Evolutionary conservation across 805 yeast species (phyloP).

Genomic region (Priceomyces haplophilus): DNA sequence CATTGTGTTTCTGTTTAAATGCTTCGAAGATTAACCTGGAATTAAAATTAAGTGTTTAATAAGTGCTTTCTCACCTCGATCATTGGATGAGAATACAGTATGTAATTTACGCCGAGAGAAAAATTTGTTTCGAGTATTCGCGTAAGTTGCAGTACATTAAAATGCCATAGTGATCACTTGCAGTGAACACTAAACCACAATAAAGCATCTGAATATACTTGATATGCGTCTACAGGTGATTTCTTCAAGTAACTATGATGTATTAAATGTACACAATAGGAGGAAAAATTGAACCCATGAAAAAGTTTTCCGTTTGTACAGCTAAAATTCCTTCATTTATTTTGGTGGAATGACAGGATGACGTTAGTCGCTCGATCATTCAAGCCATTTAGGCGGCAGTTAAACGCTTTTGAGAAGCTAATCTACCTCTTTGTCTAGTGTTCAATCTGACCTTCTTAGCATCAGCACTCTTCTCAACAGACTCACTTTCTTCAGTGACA

Average conservation of each 20-base stretch:
- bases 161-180: too few species aligned
- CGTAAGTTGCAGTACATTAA: constrained; percentile 1
- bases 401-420: constrained; percentile 83
- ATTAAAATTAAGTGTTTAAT: too few species aligned
- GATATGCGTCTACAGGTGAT: background rate
- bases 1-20: constrained; percentile 13
- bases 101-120: constrained; percentile 5
- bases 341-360: background rate
- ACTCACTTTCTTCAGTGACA: constrained; percentile 92
- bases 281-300: constrained; percentile 10
- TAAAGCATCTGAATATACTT: too few species aligned
- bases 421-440: constrained; percentile 90
- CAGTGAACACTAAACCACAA: too few species aligned
- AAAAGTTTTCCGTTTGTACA: constrained; percentile 7
- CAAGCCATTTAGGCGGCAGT: constrained; percentile 47
- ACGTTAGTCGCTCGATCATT: background rate
- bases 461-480: constrained; percentile 86
- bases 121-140: background rate
- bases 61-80: constrained; percentile 2
- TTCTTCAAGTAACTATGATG: constrained; percentile 8
- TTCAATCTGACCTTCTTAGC: constrained; percentile 65
- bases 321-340: constrained; percentile 4
- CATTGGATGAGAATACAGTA: constrained; percentile 6
- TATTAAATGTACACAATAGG: constrained; percentile 13
- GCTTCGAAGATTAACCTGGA: too few species aligned